Base-by-base conservation (phyloP, 2,329 filamentous ascomycete species). In the Gaeumannomyces sp. region DNA sequence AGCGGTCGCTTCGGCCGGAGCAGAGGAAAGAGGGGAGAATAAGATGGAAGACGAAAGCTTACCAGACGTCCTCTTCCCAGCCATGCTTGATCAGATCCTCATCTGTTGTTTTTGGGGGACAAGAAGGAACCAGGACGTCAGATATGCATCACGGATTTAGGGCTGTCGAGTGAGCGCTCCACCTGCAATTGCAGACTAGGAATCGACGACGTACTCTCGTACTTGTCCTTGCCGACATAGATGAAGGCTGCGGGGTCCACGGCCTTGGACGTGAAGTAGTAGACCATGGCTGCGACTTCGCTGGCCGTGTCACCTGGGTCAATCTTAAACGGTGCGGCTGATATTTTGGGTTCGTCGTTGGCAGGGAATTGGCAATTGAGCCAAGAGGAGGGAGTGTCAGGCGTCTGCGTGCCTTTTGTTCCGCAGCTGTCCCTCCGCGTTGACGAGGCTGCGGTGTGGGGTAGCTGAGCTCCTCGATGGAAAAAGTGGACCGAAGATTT, bases 201-300 rank as follows among this genome's bases (percentile, higher is more conserved):
- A 31, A 64, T 35, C 65, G 66, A 64, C 68, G 67, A 71, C 89
- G 73, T 83, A 97, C 95, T 99, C 82, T 99, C 95, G 71, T 95
- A 93, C 80, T 99, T 99, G 82, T 99, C 95, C 78, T 98, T 99
- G 77, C 95, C 95, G 66, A 97, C 92, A 76, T 99, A 99, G 73
- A 99, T 88, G 75, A 89, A 93, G 58, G 92, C 94, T 38, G 92
- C 76, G 2, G 95, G 94, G 16, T 88, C 83, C 56, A 96, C 92
- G 58, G 88, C 87, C 67, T 86, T 94, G 31, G 94, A 98, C 1
- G 88, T 95, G 76, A 95, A 98, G 77, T 98, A 98, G 80, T 91
- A 97, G 60, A 99, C 95, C 95, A 99, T 71, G 62, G n/a, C 22
- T 59, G 33, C 96, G 33, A 73, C 77, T 27, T 19, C 16, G 35